Evolutionary conservation across 495 filamentous ascomycete species (phyloP).

Genomic region (Penicillium canariense): DNA sequence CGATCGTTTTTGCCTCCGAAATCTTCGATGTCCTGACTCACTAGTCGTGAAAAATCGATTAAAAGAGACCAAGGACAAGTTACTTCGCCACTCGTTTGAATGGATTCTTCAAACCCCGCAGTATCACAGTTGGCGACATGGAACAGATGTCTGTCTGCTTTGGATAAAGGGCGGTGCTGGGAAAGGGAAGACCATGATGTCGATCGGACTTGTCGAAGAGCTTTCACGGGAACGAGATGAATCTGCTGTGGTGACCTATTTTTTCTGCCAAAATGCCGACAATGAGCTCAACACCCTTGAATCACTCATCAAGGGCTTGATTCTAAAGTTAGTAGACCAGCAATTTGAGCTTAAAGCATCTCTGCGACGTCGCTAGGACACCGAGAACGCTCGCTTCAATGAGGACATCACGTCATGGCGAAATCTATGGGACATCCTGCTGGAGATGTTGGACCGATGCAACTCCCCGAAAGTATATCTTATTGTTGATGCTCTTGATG

Average conservation of each 20-base stretch:
- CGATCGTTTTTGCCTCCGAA: background rate
- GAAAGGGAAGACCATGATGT: conserved; percentile 51
- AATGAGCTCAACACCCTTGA: conserved; percentile 35
- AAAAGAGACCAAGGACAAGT: conserved; percentile 3
- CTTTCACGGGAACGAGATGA: background rate
- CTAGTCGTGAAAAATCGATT: conserved; percentile 4
- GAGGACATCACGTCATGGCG: conserved; percentile 5
- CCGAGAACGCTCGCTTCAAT: background rate
- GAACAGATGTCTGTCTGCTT: conserved; percentile 23
- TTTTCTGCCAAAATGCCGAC: conserved; percentile 46
- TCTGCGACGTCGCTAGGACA: conserved; percentile 22
- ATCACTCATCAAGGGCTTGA: conserved; percentile 39
- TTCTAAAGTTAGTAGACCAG: conserved; percentile 32
- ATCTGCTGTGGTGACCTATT: conserved; percentile 31
- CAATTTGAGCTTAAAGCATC: conserved; percentile 22
- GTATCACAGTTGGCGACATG: conserved; percentile 1
- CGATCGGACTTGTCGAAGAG: conserved; percentile 35
- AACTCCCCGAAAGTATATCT: conserved; percentile 7
- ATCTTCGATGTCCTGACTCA: conserved; percentile 3
- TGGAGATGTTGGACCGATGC: conserved; percentile 24
- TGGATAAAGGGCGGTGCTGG: conserved; percentile 49
- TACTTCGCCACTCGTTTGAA: background rate
- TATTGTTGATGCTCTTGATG: conserved; percentile 19
- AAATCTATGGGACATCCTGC: conserved; percentile 30
- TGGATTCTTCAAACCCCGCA: conserved; percentile 5